phyloP scores from a whole-genome alignment of 192 early-diverging fungal species.

The Coemansia sp. region DNA sequence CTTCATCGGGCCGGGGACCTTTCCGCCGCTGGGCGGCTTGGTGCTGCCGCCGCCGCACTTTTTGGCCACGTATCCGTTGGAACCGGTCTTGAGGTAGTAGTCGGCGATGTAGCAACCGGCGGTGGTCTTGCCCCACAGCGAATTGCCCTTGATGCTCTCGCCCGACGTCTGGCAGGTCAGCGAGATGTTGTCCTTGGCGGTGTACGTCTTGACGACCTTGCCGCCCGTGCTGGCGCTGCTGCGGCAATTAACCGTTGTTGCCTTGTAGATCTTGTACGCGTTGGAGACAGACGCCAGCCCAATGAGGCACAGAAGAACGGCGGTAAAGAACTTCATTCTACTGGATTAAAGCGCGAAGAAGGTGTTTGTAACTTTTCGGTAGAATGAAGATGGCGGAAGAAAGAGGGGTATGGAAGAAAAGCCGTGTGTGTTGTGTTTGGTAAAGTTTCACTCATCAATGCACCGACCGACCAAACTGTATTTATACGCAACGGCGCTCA shows the following conservation, averaged over 20 bases:
- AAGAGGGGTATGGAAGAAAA: too few species aligned
- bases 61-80: slow-evolving; percentile 19
- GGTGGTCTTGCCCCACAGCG: slow-evolving; percentile 45
- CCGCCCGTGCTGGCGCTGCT: slow-evolving; percentile 3
- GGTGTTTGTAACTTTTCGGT: too few species aligned
- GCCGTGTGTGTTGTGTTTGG: too few species aligned
- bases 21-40: slow-evolving; percentile 9
- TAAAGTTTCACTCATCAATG: too few species aligned
- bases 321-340: too few species aligned
- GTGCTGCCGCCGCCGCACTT: slow-evolving; percentile 14
- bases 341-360: too few species aligned
- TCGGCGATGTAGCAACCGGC: slow-evolving; percentile 50
- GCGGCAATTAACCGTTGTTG: slow-evolving; percentile 21
- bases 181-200: background rate
- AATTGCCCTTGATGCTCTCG: slow-evolving; percentile 20
- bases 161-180: slow-evolving; percentile 35
- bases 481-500: too few species aligned
- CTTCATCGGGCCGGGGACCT: slow-evolving; percentile 28
- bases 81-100: slow-evolving; percentile 43
- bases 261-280: too few species aligned
- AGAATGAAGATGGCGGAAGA: too few species aligned
- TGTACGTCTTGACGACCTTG: background rate
- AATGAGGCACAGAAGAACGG: too few species aligned
- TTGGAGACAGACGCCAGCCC: too few species aligned
- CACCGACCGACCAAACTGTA: too few species aligned